Evolutionary conservation across 129 eudicot genomes (phyloP).

Genomic region (Oenanthe sinensis): DNA sequence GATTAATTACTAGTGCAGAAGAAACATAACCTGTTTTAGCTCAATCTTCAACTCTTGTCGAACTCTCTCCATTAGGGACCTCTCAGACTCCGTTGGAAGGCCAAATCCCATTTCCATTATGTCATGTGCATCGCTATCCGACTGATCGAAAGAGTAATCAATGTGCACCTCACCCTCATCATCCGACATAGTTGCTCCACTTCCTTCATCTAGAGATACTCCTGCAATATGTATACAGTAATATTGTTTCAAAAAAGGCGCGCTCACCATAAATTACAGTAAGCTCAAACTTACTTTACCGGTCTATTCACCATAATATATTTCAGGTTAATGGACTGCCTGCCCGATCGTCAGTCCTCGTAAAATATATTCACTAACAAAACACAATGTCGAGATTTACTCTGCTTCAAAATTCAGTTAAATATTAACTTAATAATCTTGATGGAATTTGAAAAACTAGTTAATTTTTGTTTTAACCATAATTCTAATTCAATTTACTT

Average conservation of each 20-base stretch:
- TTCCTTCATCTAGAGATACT: constrained; percentile 68
- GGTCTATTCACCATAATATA: no score
- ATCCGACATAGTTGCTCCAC: constrained; percentile 92
- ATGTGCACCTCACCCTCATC: constrained; percentile 78
- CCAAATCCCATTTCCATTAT: constrained; percentile 95
- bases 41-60: constrained; percentile 87
- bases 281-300: no score
- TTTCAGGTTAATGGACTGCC: neutral
- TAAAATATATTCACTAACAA: no score
- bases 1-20: neutral
- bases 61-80: constrained; percentile 93
- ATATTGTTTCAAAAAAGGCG: no score
- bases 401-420: no score
- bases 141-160: constrained; percentile 67
- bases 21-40: constrained; percentile 71
- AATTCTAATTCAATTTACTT: no score
- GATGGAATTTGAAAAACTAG: no score
- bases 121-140: constrained; percentile 48
- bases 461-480: no score
- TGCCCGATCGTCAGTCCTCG: no score
- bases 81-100: constrained; percentile 95
- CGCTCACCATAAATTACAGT: no score
- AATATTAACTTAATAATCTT: no score
- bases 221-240: constrained; percentile 24
- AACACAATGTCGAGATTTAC: no score